Evolutionary conservation across 306 rosid genomes (phyloP), one percentile per base, ranked within the genome.

Genomic region (Delonix regia): DNA sequence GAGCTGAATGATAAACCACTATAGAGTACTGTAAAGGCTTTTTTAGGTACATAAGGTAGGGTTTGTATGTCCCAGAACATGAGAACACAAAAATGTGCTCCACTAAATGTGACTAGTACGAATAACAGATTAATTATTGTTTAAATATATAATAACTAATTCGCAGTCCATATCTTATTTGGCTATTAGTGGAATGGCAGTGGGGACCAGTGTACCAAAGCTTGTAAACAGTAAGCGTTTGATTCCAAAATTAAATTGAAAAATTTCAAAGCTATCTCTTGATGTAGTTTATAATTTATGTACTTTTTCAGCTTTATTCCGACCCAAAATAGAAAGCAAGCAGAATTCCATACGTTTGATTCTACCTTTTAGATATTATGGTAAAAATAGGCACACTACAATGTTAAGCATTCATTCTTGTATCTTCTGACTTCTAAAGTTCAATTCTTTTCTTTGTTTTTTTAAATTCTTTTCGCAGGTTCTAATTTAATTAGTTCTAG

Each of bases 61-160:
- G 59, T 82, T 75, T 80, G 80, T 82, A 75, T 75, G 75, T 78
- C 65, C 70, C 80, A 65, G 63, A 86, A 81, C 82, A 76, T 76
- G 81, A 85, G 63, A 87, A 85, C 80, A 85, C 80, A 61, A 74
- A 73, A 80, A 63, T 75, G 81, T 77, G 87, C 70, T 79, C 97
- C 92, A 87, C 90, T 81, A 74, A 74, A 57, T 72, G 44, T 57
- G 59, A 38, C 8, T 74, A 60, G 73, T 79, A 86, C 82, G 74
- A 83, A 81, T 28, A 75, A 33, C 57, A 61, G 38, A 81, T 28
- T 7, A 63, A 76, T 61, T 77, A 75, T 69, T 76, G 39, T 44
- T 16, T 73, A 76, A 19, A 63, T 16, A 48, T 71, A 49, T 36
- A 28, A 38, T 63, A 64, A 34, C 16, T 15, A 44, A 34, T 33